These are phyloP conservation scores for Fusarium algeriense DNA, from an alignment of 2,329 filamentous ascomycete genomes.

Conservation along the genomic window DNA sequence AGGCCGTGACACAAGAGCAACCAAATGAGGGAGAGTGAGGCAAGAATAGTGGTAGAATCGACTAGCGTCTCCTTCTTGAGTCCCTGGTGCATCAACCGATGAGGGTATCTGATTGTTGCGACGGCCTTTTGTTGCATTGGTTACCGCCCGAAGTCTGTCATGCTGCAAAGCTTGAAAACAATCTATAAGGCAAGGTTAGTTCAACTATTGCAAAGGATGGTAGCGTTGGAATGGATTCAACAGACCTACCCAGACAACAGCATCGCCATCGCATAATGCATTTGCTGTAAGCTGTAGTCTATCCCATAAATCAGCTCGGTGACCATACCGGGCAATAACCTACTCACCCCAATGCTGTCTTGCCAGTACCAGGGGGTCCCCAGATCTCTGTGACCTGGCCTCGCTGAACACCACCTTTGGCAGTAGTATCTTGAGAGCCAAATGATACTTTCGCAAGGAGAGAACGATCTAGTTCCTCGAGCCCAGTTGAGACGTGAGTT, in stretches of 20 bases:
- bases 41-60: conserved; percentile 64
- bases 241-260: conserved; percentile 87
- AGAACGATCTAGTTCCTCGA: conserved; percentile 64
- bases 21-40: conserved; percentile 75
- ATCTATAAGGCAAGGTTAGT: conserved; percentile 51
- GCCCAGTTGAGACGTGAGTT: conserved; percentile 67
- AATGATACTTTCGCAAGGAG: conserved; percentile 49
- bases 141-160: conserved; percentile 47
- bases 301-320: conserved; percentile 34
- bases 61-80: conserved; percentile 40
- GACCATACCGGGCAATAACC: conserved; percentile 20
- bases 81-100: conserved; percentile 19
- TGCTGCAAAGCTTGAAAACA: conserved; percentile 59
- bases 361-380: conserved; percentile 87
- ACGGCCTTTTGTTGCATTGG: conserved; percentile 35
- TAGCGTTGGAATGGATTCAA: conserved; percentile 44
- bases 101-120: conserved; percentile 10
- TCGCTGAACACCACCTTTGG: conserved; percentile 71
- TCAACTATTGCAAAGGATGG: conserved; percentile 3
- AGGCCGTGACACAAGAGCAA: conserved; percentile 80
- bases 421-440: conserved; percentile 27
- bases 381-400: conserved; percentile 89
- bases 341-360: conserved; percentile 82
- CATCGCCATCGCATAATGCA: conserved; percentile 69
- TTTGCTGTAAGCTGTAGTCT: conserved; percentile 79